Percentiles rank a stretch among this genome's conserved stretches.
These are phyloP conservation scores for Podaxis sp. DNA, from an alignment of 768 basidiomycete species.

Conservation along the genomic window DNA sequence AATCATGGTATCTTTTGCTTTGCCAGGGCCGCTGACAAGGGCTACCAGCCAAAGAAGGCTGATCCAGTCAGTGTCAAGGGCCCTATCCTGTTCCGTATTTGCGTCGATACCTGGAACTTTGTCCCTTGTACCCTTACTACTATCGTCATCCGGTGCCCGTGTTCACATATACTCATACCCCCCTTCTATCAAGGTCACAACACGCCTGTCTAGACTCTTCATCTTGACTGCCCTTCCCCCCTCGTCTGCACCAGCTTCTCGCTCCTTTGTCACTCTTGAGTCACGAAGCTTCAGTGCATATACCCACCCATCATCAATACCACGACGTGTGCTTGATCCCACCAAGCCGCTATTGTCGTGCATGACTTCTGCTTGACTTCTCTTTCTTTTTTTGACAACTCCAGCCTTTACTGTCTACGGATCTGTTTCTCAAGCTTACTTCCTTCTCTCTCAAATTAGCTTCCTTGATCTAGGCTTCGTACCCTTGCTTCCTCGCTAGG, in stretches of 20 bases:
- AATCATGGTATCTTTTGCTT: neutral
- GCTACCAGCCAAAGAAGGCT: conserved; percentile 1
- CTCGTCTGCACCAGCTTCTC: neutral
- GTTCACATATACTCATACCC: neutral
- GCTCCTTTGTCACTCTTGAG: neutral
- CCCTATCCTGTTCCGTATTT: neutral
- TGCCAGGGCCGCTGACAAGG: conserved; percentile 8
- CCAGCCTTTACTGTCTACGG: conserved; percentile 1
- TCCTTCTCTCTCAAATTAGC: conserved; percentile 21
- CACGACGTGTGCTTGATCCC: neutral
- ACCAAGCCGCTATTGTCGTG: neutral
- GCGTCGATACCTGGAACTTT: neutral
- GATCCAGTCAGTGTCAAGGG: neutral
- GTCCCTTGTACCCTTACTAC: conserved; percentile 5
- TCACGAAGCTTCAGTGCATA: neutral
- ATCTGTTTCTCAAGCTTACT: conserved; percentile 15
- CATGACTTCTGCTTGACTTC: neutral
- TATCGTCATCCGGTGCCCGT: conserved; percentile 6
- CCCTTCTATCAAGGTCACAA: neutral
- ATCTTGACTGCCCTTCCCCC: neutral
- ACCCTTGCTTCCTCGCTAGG: conserved; percentile 3
- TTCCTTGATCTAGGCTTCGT: conserved; percentile 4
- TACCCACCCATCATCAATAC: neutral
- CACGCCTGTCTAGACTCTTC: neutral
- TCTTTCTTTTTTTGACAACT: conserved; percentile 2